phyloP scores from a whole-genome alignment of 768 basidiomycete species.

The Lactifluus piperatus region DNA sequence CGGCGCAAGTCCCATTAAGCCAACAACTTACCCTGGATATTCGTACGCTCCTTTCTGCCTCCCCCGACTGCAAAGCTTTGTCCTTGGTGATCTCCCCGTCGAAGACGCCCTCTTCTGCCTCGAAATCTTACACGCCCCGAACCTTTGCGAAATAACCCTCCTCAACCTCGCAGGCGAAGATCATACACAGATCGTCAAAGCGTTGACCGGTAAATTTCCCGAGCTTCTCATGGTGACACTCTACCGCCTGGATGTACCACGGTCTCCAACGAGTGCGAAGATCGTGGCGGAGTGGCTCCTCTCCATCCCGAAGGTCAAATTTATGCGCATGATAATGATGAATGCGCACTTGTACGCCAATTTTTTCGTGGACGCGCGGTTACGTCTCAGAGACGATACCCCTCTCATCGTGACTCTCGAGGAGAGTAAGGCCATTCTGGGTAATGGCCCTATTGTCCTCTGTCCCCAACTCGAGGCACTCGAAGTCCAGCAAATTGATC shows the following conservation, averaged over 20 bases:
- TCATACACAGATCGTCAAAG: slow-evolving; percentile 39
- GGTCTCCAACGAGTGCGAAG: slow-evolving; percentile 22
- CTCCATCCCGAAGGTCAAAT: slow-evolving; percentile 45
- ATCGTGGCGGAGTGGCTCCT: slow-evolving; percentile 43
- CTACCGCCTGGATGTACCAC: slow-evolving; percentile 35
- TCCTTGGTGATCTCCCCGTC: slow-evolving; percentile 48
- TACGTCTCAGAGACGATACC: slow-evolving; percentile 4
- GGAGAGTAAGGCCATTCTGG: neutral
- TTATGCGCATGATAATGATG: slow-evolving; percentile 18
- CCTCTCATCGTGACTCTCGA: slow-evolving; percentile 2
- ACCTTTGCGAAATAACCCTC: slow-evolving; percentile 48
- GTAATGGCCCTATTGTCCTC: neutral
- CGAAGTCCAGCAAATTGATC: slow-evolving; percentile 6
- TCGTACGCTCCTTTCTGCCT: slow-evolving; percentile 36
- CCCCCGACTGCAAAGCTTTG: slow-evolving; percentile 40
- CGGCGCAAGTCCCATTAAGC: slow-evolving; percentile 45
- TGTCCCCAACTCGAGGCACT: slow-evolving; percentile 10
- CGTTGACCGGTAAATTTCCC: slow-evolving; percentile 42
- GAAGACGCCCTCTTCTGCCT: slow-evolving; percentile 40
- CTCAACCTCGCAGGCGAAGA: slow-evolving; percentile 45
- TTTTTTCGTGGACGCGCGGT: slow-evolving; percentile 11
- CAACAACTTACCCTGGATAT: slow-evolving; percentile 23
- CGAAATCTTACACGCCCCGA: slow-evolving; percentile 45
- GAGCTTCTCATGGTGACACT: slow-evolving; percentile 47
- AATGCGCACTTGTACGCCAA: neutral